Evolutionary conservation across 352 stramenopile genomes (phyloP).

Genomic region (Stramenopiles sp.): DNA sequence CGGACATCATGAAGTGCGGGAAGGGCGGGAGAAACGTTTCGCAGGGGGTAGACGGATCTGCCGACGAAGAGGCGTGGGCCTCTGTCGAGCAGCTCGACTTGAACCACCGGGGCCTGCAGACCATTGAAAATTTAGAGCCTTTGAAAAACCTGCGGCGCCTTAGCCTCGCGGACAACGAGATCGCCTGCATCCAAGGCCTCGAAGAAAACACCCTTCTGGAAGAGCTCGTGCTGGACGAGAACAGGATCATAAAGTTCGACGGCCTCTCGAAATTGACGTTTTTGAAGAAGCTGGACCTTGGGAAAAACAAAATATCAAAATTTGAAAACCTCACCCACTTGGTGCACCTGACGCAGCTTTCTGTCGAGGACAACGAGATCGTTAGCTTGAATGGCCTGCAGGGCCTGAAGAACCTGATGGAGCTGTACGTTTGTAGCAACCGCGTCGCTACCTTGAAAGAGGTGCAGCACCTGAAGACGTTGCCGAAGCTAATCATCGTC

Average conservation of each 20-base stretch:
- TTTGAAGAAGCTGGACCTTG: constrained; percentile 48
- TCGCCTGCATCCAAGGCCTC: constrained; percentile 37
- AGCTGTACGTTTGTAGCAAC: constrained; percentile 62
- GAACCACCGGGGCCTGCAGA: constrained; percentile 35
- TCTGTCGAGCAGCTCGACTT: constrained; percentile 41
- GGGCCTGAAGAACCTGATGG: constrained; percentile 44
- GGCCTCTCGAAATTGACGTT: constrained; percentile 34
- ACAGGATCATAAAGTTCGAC: constrained; percentile 41
- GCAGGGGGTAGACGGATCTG: not conserved
- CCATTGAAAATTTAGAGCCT: constrained; percentile 35
- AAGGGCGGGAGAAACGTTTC: not conserved
- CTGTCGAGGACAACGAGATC: constrained; percentile 58
- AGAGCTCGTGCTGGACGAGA: constrained; percentile 46
- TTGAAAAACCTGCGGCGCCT: constrained; percentile 37
- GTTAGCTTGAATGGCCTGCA: constrained; percentile 39
- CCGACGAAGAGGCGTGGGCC: constrained; percentile 24
- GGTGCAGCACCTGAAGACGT: constrained; percentile 44
- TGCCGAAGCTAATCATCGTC: constrained; percentile 58
- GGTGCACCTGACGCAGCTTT: constrained; percentile 32
- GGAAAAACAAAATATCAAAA: constrained; percentile 40
- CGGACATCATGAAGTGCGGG: not conserved
- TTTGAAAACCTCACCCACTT: constrained; percentile 38
- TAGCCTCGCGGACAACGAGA: constrained; percentile 44
- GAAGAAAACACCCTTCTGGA: constrained; percentile 37
- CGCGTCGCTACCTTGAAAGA: constrained; percentile 42